Base-by-base conservation (phyloP, 306 rosid genomes). In the Cotoneaster glaucophyllus region DNA sequence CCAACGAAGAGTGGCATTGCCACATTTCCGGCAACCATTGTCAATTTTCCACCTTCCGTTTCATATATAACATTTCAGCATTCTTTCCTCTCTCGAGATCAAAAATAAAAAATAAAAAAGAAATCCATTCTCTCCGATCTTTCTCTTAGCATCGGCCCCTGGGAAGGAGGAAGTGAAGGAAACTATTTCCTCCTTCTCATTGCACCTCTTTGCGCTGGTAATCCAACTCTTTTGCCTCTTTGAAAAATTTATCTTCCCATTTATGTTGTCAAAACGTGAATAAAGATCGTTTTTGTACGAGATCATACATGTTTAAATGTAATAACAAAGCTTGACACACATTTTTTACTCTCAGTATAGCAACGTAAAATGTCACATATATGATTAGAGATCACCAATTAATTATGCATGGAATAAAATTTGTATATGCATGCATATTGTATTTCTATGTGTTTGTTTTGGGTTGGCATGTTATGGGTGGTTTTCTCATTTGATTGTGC, bases 21-120 rank as follows among this genome's bases (percentile, higher is more conserved):
- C 77, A 24, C 77, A 73, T 41, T 41, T 19, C 76, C 68, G 68
- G 77, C 43, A 37, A 59, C 26, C 59, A 58, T 73, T 56, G 57
- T 39, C 54, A 22, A 39, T 37, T 67, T 52, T 37, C 71, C 54
- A 67, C 34, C 72, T 68, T 41, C 69, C 48, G 21, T 68, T 34
- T 21, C 62, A 73, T 24, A 37, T 37, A n/a, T 32, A 8, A 65
- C 32, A 22, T 13, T 31, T 65, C 6, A 24, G 43, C 77, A 59
- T 39, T 34, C 25, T 50, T 6, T 71, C 39, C 39, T 72, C 76
- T 56, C 65, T 57, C 39, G 21, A 48, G 54, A 48, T 18, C 54
- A 15, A 15, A 48, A 48, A 14, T 39, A 39, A 48, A 48, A 48
- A 17, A 48, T 4, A 4, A 48, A 48, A 13, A 48, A 14, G 2